Conservation (phyloP, 257 asterid genomes). For the Verbena officinalis region DNA sequence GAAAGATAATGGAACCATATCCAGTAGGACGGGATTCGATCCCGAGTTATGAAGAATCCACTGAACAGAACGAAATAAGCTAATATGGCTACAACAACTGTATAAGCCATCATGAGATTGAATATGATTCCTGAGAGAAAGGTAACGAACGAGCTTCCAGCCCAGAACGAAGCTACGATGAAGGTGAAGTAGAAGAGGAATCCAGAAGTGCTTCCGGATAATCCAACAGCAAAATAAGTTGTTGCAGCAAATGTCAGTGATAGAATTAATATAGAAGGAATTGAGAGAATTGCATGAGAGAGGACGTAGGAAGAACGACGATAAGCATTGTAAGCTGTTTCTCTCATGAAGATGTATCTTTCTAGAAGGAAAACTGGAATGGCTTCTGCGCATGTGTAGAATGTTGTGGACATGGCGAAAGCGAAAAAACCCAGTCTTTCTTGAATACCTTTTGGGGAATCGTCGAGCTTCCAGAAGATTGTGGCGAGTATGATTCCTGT, state of each 20-base stretch:
- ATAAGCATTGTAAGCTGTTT: slow-evolving; percentile 63
- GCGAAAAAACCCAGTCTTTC: slow-evolving; percentile 62
- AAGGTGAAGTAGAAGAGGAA: slow-evolving; percentile 47
- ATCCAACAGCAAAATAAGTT: slow-evolving; percentile 57
- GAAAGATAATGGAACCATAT: slow-evolving; percentile 66
- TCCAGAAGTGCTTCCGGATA: slow-evolving; percentile 48
- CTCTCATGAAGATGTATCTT: slow-evolving; percentile 62
- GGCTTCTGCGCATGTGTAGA: slow-evolving; percentile 70
- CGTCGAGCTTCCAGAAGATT: slow-evolving; percentile 49
- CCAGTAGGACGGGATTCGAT: slow-evolving; percentile 55
- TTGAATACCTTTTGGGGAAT: slow-evolving; percentile 49
- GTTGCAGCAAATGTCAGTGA: slow-evolving; percentile 44
- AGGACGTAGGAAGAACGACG: slow-evolving; percentile 55
- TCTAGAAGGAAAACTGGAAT: slow-evolving; percentile 56
- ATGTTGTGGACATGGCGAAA: slow-evolving; percentile 64
- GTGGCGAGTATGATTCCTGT: slow-evolving; percentile 61
- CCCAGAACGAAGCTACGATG: slow-evolving; percentile 63
- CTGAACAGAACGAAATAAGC: slow-evolving; percentile 59
- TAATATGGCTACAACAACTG: slow-evolving; percentile 51
- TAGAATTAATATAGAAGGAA: slow-evolving; percentile 45
- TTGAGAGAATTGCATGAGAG: slow-evolving; percentile 48
- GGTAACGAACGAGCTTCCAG: slow-evolving; percentile 63
- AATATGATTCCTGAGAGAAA: slow-evolving; percentile 52
- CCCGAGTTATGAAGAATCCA: slow-evolving; percentile 54
- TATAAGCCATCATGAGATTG: slow-evolving; percentile 62